Evolutionary conservation across 176 grass and related monocot genomes (phyloP).

Genomic region (Aegilops bicornis): DNA sequence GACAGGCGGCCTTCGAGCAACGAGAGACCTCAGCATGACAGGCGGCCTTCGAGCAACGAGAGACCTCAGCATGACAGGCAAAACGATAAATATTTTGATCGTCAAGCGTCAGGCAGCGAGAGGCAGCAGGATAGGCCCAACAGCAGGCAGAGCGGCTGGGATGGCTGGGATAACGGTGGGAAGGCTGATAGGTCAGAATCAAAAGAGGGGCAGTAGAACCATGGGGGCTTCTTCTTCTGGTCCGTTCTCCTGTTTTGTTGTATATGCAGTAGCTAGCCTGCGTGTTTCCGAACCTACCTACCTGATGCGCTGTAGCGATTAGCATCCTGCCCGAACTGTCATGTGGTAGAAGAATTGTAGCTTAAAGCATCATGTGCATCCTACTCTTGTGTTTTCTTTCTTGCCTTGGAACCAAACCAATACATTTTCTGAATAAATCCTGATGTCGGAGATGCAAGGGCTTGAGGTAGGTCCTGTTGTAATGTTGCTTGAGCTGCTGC

Average conservation of each 20-base stretch:
- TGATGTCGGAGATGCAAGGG: slow-evolving; percentile 12
- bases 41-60: slow-evolving; percentile 23
- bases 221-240: slow-evolving; percentile 5
- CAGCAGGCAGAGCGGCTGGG: slow-evolving; percentile 13
- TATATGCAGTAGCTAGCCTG: slow-evolving; percentile 48
- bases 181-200: slow-evolving; percentile 46
- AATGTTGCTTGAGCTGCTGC: slow-evolving; percentile 6
- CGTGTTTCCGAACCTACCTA: slow-evolving; percentile 16
- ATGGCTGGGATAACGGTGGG: slow-evolving; percentile 2
- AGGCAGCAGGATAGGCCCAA: slow-evolving; percentile 34
- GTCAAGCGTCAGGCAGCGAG: slow-evolving; percentile 39
- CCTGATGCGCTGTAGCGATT: slow-evolving; percentile 8
- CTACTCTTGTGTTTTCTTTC: slow-evolving; percentile 28
- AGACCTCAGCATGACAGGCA: slow-evolving; percentile 30
- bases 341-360: slow-evolving; percentile 43
- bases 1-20: slow-evolving; percentile 29
- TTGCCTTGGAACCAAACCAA: slow-evolving; percentile 22
- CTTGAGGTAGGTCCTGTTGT: background rate
- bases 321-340: slow-evolving; percentile 12
- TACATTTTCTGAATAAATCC: slow-evolving; percentile 31
- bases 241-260: slow-evolving; percentile 43
- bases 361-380: slow-evolving; percentile 30
- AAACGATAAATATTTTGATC: slow-evolving; percentile 43
- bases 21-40: slow-evolving; percentile 21
- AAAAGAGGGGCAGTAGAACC: slow-evolving; percentile 42